Percentiles rank a stretch among this genome's conserved stretches.
Evolutionary conservation across 805 yeast genomes (phyloP).

Genomic region (Wickerhamomyces chaumierensis): DNA sequence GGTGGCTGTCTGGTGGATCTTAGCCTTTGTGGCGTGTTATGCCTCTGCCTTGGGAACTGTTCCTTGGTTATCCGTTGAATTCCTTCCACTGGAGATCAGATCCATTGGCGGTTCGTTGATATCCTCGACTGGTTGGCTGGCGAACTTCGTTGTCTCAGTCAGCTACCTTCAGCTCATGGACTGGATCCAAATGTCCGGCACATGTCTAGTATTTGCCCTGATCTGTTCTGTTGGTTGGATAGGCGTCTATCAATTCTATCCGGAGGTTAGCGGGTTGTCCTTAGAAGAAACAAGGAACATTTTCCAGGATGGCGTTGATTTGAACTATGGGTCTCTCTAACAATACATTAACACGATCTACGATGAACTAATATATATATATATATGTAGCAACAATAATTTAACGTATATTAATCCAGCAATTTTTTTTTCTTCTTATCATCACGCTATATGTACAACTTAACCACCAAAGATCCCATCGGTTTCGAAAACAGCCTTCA

Average conservation of each 20-base stretch:
- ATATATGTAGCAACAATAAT: too few relatives aligned
- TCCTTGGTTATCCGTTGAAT: conserved; percentile 35
- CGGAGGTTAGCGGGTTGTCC: conserved; percentile 33
- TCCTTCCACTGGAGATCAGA: conserved; percentile 29
- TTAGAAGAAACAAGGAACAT: conserved; percentile 30
- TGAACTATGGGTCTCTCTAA: conserved; percentile 17
- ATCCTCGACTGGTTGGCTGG: conserved; percentile 30
- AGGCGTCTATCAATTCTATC: conserved; percentile 28
- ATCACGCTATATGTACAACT: too few relatives aligned
- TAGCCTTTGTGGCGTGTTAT: conserved; percentile 28
- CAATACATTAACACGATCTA: too few relatives aligned
- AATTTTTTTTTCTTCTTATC: too few relatives aligned
- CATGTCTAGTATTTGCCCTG: conserved; percentile 24
- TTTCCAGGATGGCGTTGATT: conserved; percentile 29
- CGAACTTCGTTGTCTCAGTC: conserved; percentile 26
- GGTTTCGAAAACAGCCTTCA: conserved; percentile 24
- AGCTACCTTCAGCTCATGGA: conserved; percentile 24
- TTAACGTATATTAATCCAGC: too few relatives aligned
- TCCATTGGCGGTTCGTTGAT: conserved; percentile 31
- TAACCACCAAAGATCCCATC: conserved; percentile 32
- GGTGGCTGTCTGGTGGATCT: conserved; percentile 15
- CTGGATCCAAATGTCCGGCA: conserved; percentile 19
- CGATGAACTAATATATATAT: too few relatives aligned
- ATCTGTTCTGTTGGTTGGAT: conserved; percentile 26
- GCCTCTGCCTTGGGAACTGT: conserved; percentile 33